These are phyloP conservation scores for Alternaria consortialis DNA, from an alignment of 2,329 filamentous ascomycete species.

Conservation along the genomic window DNA sequence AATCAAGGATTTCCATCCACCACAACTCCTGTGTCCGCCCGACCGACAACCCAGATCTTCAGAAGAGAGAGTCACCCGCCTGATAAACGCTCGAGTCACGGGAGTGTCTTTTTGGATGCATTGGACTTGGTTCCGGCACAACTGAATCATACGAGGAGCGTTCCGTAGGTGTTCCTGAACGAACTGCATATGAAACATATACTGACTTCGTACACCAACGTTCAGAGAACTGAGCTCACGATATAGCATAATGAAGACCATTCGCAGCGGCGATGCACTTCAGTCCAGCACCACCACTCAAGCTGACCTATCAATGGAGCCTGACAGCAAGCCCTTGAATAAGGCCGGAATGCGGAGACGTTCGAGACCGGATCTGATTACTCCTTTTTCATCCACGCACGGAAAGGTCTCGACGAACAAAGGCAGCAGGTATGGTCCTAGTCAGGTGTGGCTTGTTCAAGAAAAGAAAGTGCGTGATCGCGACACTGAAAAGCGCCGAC, in stretches of 20 bases:
- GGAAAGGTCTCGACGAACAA: constrained; percentile 32
- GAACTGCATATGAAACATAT: too few relatives aligned
- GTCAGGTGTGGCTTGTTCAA: constrained; percentile 20
- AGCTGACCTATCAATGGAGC: constrained; percentile 31
- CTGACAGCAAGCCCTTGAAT: constrained; percentile 36
- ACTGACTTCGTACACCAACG: too few relatives aligned
- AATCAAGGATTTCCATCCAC: constrained; percentile 45
- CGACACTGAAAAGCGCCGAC: constrained; percentile 19
- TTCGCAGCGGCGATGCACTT: constrained; percentile 35
- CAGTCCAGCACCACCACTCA: constrained; percentile 26
- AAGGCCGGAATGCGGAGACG: constrained; percentile 31
- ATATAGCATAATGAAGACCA: constrained; percentile 38
- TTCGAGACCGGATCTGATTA: constrained; percentile 29
- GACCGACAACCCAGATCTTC: constrained; percentile 19
- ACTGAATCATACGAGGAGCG: constrained; percentile 27
- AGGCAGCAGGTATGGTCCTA: constrained; percentile 30
- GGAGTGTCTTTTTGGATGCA: neutral
- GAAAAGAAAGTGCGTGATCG: constrained; percentile 29
- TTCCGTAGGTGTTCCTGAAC: constrained; percentile 3
- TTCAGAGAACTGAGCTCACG: constrained; percentile 15
- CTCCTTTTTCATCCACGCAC: constrained; percentile 34
- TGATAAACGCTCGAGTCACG: neutral
- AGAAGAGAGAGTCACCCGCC: constrained; percentile 21
- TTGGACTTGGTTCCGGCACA: constrained; percentile 19
- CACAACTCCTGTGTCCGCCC: constrained; percentile 23